These are phyloP conservation scores for Plasmodium cynomolgi DNA, from an alignment of 169 alveolate species.

Conservation along the genomic window DNA sequence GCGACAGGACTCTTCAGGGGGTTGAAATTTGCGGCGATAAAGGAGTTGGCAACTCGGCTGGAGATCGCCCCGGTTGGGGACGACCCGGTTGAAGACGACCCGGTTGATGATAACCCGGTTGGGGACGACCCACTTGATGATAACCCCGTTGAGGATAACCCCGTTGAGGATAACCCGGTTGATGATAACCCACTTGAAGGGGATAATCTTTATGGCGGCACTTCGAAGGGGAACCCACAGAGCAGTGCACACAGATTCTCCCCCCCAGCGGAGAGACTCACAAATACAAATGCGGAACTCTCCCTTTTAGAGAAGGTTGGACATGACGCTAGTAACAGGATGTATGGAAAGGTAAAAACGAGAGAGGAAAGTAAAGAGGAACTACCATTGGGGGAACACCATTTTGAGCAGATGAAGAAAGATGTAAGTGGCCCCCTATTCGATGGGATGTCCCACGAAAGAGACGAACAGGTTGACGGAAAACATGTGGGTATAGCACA, in stretches of 20 bases:
- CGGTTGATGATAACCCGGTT: background rate
- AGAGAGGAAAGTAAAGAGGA: background rate
- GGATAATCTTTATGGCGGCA: background rate
- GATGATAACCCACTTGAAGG: background rate
- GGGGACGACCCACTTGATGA: background rate
- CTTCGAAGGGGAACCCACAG: background rate
- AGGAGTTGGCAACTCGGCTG: background rate
- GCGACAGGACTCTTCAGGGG: background rate
- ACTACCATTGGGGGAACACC: background rate
- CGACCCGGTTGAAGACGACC: too few relatives aligned
- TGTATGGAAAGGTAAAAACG: background rate
- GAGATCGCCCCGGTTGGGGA: background rate
- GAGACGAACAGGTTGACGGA: background rate
- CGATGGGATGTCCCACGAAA: background rate
- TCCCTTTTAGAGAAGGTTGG: background rate
- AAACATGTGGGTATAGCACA: background rate
- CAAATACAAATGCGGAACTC: background rate
- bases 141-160: background rate
- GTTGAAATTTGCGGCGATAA: background rate
- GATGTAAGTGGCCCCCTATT: background rate
- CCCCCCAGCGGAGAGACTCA: background rate
- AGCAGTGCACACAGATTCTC: background rate
- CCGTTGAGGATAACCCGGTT: background rate
- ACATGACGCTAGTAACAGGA: background rate
- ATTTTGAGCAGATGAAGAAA: background rate